Base-by-base conservation (phyloP, 352 stramenopile genomes). In the Pythium guiyangense region DNA sequence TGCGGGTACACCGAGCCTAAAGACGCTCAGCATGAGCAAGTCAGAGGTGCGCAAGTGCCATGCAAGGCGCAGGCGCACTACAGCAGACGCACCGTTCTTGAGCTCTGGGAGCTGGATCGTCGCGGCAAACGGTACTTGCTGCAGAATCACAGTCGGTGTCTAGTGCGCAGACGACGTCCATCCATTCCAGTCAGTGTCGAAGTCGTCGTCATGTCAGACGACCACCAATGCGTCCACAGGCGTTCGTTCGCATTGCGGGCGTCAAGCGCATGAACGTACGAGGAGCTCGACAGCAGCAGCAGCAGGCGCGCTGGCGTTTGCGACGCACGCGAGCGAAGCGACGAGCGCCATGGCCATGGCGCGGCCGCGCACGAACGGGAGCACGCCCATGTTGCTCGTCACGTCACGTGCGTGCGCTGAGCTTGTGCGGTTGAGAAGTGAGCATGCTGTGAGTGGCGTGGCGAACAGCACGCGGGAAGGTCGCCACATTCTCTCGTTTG, bases 131-230 rank as follows among this genome's bases (percentile, higher is more conserved):
- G 73, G 57, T 51, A 93, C 81, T 48, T 88, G 70, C 48, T 80
- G 69, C 39, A 93, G 63, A 49, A 93, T 86, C 52, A 93, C 83
- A 18, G 57, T 84, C 34, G 83, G 83, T 15, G 69, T 85, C 69
- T 87, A 51, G 35, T 22, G 25, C 20, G 35, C 20, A 4, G 40
- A 4, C 39, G n/a, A 22, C 15, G 14, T 15, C 11, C 11, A 44
- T 44, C n/a, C n/a, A n/a, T n/a, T n/a, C n/a, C n/a, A n/a, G n/a
- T n/a, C n/a, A n/a, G n/a, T n/a, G n/a, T n/a, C n/a, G n/a, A n/a
- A n/a, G n/a, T n/a, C n/a, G n/a, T 15, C 17, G 39, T 44, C 12
- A n/a, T n/a, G 39, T 44, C 6, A n/a, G 12, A 15, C 39, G 39
- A 45, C 15, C 15, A 18, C 4, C 17, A 15, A 45, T n/a, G n/a